Conservation (phyloP, 176 grass and related monocot species). For the Carex pumila region DNA sequence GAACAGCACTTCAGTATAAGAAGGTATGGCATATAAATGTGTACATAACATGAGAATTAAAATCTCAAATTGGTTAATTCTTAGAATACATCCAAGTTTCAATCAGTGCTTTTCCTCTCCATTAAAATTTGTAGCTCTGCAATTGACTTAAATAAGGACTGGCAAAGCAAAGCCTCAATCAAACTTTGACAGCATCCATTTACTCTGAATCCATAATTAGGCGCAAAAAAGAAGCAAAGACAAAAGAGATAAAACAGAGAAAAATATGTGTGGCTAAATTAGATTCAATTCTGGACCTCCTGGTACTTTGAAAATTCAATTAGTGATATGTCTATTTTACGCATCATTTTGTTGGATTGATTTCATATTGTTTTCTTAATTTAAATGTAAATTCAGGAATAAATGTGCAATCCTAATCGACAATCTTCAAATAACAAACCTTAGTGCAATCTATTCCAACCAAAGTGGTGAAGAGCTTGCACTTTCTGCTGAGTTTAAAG, state of each 20-base stretch:
- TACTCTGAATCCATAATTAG: not conserved
- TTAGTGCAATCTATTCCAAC: constrained; percentile 23
- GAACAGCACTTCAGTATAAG: constrained; percentile 36
- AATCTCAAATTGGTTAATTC: not conserved
- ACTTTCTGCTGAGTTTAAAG: constrained; percentile 54
- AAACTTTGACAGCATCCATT: not conserved
- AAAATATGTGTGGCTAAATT: not conserved
- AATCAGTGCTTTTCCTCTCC: not conserved
- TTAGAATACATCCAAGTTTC: not conserved
- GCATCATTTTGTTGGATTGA: not conserved
- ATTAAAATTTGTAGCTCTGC: not conserved
- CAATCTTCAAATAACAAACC: constrained; percentile 39
- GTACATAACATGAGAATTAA: not conserved
- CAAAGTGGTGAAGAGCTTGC: constrained; percentile 34
- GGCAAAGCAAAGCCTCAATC: not conserved
- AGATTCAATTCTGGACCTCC: not conserved
- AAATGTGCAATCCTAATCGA: constrained; percentile 40
- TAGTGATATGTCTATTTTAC: not conserved
- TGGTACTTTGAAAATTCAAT: not conserved
- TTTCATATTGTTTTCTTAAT: not conserved
- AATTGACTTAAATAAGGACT: not conserved
- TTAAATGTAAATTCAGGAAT: constrained; percentile 13
- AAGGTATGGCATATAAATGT: constrained; percentile 8
- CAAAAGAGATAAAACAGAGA: not conserved
- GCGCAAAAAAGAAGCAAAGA: not conserved